Evolutionary conservation across 2,329 filamentous ascomycete species (phyloP), one percentile per base, ranked within the genome.

Genomic region (Meredithiella fracta): DNA sequence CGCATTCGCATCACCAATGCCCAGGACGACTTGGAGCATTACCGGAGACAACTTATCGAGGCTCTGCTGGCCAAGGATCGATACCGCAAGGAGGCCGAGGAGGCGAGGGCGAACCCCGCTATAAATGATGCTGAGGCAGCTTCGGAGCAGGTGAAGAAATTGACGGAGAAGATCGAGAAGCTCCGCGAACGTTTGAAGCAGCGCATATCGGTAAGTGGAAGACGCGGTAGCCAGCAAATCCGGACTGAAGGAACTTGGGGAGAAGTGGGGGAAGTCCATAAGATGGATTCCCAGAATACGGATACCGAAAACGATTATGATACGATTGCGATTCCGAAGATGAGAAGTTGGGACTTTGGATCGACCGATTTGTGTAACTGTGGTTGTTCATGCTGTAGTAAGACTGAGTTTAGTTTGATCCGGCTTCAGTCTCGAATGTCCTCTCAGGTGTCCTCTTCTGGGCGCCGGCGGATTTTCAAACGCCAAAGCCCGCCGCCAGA

Each of bases 61-160:
- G 74, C 77, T 47, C 70, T 82, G 17, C 69, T 82, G 49, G 73
- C 75, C 60, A 82, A 82, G 64, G 78, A 82, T 59, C 75, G 75
- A 65, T 68, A 80, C 55, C 73, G 75, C 55, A 76, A 77, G 64
- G 72, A 77, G 58, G 67, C 73, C 37, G 75, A 78, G 60, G 70
- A 72, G 52, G 64, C 67, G 34, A 65, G 63, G 60, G 60, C 67
- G 60, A 56, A 64, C 65, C 50, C 65, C 62, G 60, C 67, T 60
- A 53, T 67, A 62, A 61, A 67, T 60, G 67, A 71, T 60, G 61
- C 63, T 55, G 53, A 53, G 6, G 66, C 67, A 57, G 60, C 59
- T 34, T 64, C 62, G 3, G 70, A 72, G 47, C 64, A 67, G 50
- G 63, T 66, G 55, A 67, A 66, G 59, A 75, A 74, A 65, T 63